Base-by-base conservation (phyloP, 2,329 filamentous ascomycete species). In the Cercospora zeina region DNA sequence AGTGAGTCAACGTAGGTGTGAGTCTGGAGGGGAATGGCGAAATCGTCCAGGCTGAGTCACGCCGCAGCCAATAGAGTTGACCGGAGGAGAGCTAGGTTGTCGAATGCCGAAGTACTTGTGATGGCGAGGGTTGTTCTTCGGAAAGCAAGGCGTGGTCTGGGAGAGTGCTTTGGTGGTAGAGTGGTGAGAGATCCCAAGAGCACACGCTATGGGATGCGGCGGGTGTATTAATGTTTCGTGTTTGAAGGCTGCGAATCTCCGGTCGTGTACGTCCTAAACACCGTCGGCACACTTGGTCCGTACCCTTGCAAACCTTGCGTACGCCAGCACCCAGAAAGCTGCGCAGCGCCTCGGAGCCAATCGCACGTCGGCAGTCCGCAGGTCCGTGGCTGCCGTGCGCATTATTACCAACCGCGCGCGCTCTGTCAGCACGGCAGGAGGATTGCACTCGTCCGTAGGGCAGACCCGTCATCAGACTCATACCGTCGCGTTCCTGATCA, bases 31-130 rank as follows among this genome's bases (percentile, higher is more conserved):
- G 21, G 39, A 47, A 65, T 65, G 65, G 65, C 65, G 62, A 60
- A 64, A 63, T 62, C 58, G 61, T 64, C 55, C 54, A 63, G 65
- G 63, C 65, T 67, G 65, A 67, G 65, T 67, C 65, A 67, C 65
- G 56, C 58, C 62, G 59, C 53, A 59, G 58, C 56, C 59, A 61
- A 62, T 63, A 59, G 62, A 58, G 63, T 61, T 64, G 57, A 33
- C 49, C 54, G 58, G 54, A 42, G 36, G 47, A 54, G 60, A 53
- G 59, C 62, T 63, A 65, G 63, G 65, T 58, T 65, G 39, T 30
- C 57, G 58, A 57, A 54, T 16, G 62, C 63, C 65, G 63, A 62
- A 63, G 65, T 58, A 58, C 30, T 54, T 21, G 24, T 59, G 54
- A 31, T 45, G 54, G 27, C 39, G 53, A 33, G 53, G 55, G 13